Conservation (phyloP, 257 asterid genomes). For the Solanum dulcamara region DNA sequence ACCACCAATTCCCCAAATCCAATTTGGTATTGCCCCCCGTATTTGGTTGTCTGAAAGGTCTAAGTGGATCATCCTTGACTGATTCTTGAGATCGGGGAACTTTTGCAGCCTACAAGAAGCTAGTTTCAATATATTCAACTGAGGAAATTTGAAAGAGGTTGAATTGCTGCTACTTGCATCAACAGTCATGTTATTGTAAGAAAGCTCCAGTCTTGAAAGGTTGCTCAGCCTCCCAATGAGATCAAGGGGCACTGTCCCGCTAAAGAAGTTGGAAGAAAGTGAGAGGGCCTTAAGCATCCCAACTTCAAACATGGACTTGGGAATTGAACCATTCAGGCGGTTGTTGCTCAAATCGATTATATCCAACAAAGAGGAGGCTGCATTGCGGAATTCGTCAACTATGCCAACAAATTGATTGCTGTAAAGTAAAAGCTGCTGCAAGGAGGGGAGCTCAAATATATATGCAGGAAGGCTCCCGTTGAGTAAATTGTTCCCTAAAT, state of each 20-base stretch:
- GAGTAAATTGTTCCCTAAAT: conserved; percentile 11
- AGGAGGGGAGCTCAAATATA: conserved; percentile 18
- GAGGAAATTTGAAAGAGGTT: conserved; percentile 2
- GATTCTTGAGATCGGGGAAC: conserved; percentile 27
- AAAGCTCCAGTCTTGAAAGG: conserved; percentile 39
- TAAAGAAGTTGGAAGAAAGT: conserved; percentile 22
- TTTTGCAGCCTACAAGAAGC: conserved; percentile 38
- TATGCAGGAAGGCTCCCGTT: conserved; percentile 8
- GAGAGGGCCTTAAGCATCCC: conserved; percentile 2
- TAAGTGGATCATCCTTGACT: conserved; percentile 5
- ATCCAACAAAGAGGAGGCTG: neutral
- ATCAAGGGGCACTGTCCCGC: neutral
- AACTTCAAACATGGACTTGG: conserved; percentile 11
- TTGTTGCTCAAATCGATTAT: conserved; percentile 8
- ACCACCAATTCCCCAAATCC: conserved; percentile 40
- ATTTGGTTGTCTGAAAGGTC: conserved; percentile 39
- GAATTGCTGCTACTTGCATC: conserved; percentile 1
- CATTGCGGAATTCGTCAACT: neutral
- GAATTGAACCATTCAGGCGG: conserved; percentile 15
- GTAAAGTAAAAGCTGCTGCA: conserved; percentile 17
- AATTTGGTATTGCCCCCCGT: conserved; percentile 34
- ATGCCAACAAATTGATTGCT: conserved; percentile 21
- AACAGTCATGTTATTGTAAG: conserved; percentile 35
- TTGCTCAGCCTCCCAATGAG: conserved; percentile 8
- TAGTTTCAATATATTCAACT: conserved; percentile 16